Conservation (phyloP, 192 early-diverging fungal genomes). For the Blastocladiella britannica region DNA sequence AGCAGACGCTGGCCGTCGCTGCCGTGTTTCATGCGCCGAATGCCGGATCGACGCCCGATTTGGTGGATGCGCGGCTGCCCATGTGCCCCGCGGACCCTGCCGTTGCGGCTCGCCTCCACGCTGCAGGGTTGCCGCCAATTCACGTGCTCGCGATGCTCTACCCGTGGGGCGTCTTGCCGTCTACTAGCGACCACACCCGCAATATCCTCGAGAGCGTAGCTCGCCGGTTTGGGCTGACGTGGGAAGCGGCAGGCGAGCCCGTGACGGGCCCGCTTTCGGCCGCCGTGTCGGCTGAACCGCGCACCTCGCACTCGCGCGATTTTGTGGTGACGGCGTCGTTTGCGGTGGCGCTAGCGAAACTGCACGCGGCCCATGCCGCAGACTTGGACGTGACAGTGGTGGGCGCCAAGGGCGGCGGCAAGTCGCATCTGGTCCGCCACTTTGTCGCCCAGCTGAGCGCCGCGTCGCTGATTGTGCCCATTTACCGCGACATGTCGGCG, state of each 20-base stretch:
- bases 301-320: too few species aligned
- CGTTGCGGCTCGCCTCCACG: background rate
- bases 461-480: constrained; percentile 21
- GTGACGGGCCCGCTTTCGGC: too few species aligned
- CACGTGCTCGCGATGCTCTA: background rate
- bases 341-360: constrained; percentile 4
- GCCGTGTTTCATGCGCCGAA: constrained; percentile 60
- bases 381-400: constrained; percentile 44
- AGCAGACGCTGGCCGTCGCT: constrained; percentile 32
- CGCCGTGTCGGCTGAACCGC: too few species aligned
- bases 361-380: constrained; percentile 31
- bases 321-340: background rate
- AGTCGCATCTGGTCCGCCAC: constrained; percentile 39
- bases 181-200: background rate
- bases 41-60: too few species aligned
- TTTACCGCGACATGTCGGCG: constrained; percentile 62
- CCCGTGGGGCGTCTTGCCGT: background rate
- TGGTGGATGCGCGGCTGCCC: constrained; percentile 44
- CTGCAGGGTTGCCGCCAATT: background rate
- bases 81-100: constrained; percentile 35
- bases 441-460: constrained; percentile 26
- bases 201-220: background rate
- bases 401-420: constrained; percentile 53
- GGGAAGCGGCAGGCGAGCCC: background rate
- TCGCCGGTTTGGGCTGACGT: background rate